Evolutionary conservation across 192 early-diverging fungal genomes (phyloP).

Genomic region (Polychytrium aggregatum): DNA sequence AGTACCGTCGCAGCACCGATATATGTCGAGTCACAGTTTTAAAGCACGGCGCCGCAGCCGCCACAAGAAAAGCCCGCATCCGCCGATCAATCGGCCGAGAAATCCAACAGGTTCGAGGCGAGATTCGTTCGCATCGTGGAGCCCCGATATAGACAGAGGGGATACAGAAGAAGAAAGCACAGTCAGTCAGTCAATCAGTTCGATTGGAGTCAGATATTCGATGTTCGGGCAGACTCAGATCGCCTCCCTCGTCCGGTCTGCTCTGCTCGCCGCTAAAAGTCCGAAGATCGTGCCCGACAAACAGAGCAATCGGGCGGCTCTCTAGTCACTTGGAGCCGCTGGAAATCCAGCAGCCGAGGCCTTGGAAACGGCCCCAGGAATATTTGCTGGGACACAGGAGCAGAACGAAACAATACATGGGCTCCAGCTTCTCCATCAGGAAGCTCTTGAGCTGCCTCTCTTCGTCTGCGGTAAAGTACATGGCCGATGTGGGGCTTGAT

Average conservation of each 20-base stretch:
- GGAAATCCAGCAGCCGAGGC: neutral
- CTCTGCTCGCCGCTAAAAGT: neutral
- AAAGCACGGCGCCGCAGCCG: neutral
- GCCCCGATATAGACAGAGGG: too few relatives aligned
- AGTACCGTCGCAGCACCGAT: neutral
- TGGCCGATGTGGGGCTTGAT: too few relatives aligned
- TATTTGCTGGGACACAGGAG: conserved; percentile 1
- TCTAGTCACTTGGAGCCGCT: neutral
- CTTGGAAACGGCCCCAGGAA: neutral
- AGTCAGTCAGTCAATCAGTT: too few relatives aligned
- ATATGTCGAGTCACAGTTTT: neutral
- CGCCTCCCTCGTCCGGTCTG: neutral
- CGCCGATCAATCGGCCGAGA: too few relatives aligned
- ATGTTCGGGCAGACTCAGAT: neutral
- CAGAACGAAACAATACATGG: conserved; percentile 9
- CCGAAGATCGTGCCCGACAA: neutral
- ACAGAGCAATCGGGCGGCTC: neutral
- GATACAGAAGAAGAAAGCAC: too few relatives aligned
- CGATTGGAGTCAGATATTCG: too few relatives aligned
- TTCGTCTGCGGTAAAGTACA: too few relatives aligned
- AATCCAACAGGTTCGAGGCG: too few relatives aligned
- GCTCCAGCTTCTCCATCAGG: conserved; percentile 6
- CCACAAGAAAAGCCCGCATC: neutral
- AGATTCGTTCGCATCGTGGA: too few relatives aligned
- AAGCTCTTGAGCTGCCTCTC: conserved; percentile 11